Base-by-base conservation (phyloP, 306 rosid genomes). In the Quercus suber region DNA sequence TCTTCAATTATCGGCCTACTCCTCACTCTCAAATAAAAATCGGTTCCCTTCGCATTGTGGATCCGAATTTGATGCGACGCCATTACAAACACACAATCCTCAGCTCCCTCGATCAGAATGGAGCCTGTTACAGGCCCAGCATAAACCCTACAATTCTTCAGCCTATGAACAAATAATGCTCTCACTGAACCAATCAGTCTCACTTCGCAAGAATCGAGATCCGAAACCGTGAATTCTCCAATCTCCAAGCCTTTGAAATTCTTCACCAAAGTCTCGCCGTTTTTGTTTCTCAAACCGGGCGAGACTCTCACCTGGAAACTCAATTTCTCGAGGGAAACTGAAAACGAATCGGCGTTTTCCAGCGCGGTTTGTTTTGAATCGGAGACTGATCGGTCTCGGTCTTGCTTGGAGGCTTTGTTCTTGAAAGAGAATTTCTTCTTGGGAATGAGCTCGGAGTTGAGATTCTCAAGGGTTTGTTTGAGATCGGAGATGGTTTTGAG, bases 31-130 rank as follows among this genome's bases (percentile, higher is more conserved):
- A 95, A 81, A 67, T 91, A 92, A 77, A 95, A 91, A 79, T 88
- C 97, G 27, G 87, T 80, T 33, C 49, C 65, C 20, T 79, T 91
- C 0, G 93, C 97, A 87, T 76, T 69, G 68, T 95, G 98, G 78
- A 95, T 95, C 65, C 96, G 86, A 84, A 95, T 92, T 89, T 92
- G 98, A 86, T 95, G 98, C 11, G 94, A 91, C 0, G 96, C 98
- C 86, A 90, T 71, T 5, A 41, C 90, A 58, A 95, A 92, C 5
- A 88, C 81, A 43, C 94, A 91, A 10, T 75, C 85, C 77, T 91
- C 96, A 49, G 82, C 99, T 64, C 80, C 94, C 61, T 95, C 97
- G 33, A 92, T 90, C 61, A 84, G 86, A 79, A 95, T 61, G 9
- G 97, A 92, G 31, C 92, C 89, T 55, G 77, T 81, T 23, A 95